phyloP scores from a whole-genome alignment of 306 rosid genomes.

The Erythrophleum fordii region DNA sequence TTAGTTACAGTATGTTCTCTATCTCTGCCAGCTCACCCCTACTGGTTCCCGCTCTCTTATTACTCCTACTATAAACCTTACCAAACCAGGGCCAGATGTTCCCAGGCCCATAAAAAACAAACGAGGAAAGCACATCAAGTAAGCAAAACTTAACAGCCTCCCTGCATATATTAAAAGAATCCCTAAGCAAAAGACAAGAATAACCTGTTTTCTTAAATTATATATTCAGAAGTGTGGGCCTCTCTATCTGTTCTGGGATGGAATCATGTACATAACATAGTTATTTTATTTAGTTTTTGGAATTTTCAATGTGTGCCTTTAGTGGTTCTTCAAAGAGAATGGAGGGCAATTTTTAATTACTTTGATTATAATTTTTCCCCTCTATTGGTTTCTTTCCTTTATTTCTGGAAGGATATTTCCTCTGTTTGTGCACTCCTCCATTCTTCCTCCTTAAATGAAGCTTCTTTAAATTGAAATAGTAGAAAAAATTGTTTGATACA shows the following conservation, averaged over 20 bases:
- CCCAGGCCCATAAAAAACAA: no score
- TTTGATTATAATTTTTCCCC: background rate
- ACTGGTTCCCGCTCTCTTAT: no score
- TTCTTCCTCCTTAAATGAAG: background rate
- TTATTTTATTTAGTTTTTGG: background rate
- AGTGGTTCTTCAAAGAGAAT: background rate
- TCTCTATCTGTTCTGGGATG: background rate
- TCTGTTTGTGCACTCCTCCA: background rate
- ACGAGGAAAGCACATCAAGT: background rate
- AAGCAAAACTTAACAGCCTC: background rate
- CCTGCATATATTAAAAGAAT: background rate
- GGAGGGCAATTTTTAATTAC: background rate
- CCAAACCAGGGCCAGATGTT: no score
- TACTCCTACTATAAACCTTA: no score
- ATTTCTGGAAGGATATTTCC: background rate
- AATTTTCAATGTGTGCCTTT: background rate
- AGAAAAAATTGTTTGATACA: background rate
- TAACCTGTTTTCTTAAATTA: conserved; percentile 17
- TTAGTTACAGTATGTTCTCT: no score
- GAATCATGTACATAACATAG: background rate
- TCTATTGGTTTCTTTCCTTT: background rate
- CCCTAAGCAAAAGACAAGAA: background rate
- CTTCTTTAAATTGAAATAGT: no score
- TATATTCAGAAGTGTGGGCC: background rate
- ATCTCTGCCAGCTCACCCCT: no score